These are phyloP conservation scores for Anthoceros angustus DNA, from an alignment of 225 moss, liverwort and hornwort genomes.

Conservation along the genomic window DNA sequence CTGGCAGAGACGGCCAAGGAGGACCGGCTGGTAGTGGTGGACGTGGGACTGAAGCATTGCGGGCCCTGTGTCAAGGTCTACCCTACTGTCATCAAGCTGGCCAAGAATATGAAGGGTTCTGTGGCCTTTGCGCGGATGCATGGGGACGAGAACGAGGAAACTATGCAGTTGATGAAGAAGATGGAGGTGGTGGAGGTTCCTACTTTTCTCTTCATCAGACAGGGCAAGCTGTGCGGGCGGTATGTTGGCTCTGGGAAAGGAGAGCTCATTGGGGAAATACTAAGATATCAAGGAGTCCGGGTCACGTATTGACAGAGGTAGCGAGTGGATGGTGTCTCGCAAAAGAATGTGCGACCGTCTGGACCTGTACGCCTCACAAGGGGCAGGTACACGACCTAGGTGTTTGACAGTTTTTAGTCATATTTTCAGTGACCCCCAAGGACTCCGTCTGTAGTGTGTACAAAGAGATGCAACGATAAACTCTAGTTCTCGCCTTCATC, in stretches of 20 bases:
- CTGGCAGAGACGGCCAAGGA: constrained; percentile 52
- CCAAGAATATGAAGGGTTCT: constrained; percentile 56
- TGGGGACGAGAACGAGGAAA: constrained; percentile 83
- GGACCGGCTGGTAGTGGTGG: constrained; percentile 59
- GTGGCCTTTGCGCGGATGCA: constrained; percentile 87
- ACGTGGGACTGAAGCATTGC: constrained; percentile 80
- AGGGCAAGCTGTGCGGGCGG: constrained; percentile 72
- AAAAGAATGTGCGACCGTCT: neutral
- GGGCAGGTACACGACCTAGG: too few species aligned
- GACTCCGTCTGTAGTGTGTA: too few species aligned
- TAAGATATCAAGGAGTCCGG: constrained; percentile 72
- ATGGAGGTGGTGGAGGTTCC: constrained; percentile 87
- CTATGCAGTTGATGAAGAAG: constrained; percentile 37
- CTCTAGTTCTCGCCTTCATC: too few species aligned
- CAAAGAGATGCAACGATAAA: too few species aligned
- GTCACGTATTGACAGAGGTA: constrained; percentile 32
- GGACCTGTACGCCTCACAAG: too few species aligned
- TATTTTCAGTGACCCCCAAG: too few species aligned
- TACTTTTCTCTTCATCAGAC: constrained; percentile 73
- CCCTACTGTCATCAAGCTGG: constrained; percentile 68
- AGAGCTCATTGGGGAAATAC: constrained; percentile 82
- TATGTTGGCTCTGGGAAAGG: constrained; percentile 95
- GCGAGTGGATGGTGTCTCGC: neutral
- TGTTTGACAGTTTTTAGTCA: too few species aligned
- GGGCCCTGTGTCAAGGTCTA: constrained; percentile 96